Conservation (phyloP, 140 eudicot species). For the Anethum foeniculum region DNA sequence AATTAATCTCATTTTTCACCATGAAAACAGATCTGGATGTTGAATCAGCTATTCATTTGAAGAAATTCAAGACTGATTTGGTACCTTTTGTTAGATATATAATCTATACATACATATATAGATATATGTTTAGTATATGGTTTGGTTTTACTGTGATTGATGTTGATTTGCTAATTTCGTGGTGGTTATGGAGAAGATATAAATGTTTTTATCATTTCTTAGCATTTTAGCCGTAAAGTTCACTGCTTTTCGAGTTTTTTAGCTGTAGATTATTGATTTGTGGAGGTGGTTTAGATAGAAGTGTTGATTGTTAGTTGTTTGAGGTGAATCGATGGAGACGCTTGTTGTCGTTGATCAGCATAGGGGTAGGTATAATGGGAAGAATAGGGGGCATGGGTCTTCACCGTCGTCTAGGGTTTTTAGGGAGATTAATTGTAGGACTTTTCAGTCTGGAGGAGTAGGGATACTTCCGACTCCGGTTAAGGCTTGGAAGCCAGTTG, state of each 20-base stretch:
- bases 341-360: slow-evolving; percentile 58
- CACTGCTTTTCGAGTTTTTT: background rate
- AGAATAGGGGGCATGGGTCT: slow-evolving; percentile 35
- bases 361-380: slow-evolving; percentile 40
- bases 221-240: background rate
- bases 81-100: background rate
- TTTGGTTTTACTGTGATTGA: background rate
- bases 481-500: slow-evolving; percentile 31
- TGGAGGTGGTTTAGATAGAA: background rate
- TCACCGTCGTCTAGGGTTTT: slow-evolving; percentile 23
- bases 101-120: background rate
- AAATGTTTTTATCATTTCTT: background rate
- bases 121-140: background rate
- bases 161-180: background rate
- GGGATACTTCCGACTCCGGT: slow-evolving; percentile 54
- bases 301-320: slow-evolving; percentile 3
- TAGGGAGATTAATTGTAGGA: slow-evolving; percentile 57
- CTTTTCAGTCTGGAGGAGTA: slow-evolving; percentile 56
- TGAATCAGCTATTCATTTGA: background rate
- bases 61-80: background rate
- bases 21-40: background rate
- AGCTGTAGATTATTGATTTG: slow-evolving; percentile 3
- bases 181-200: background rate
- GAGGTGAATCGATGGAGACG: slow-evolving; percentile 50
- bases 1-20: background rate